Evolutionary conservation across 1,284 basidiomycete species (phyloP), one percentile per base, ranked within the genome.

Genomic region (Sphagnurus paluster): DNA sequence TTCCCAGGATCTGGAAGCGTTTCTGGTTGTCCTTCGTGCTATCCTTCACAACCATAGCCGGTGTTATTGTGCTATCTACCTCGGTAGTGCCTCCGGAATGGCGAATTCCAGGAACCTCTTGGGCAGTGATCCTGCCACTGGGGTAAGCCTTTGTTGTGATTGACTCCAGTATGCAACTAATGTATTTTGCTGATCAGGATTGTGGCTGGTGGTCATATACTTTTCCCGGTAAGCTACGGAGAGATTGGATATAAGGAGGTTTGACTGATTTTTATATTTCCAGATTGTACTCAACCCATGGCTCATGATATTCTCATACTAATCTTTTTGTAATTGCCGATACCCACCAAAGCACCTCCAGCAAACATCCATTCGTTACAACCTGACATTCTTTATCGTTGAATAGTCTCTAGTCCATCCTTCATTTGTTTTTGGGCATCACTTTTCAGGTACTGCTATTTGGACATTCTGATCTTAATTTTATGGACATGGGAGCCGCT

Each of bases 1-100:
- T 92, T 6, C 92, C 92, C 0, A 80, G 77, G 50, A 93, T 93
- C 62, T 69, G 84, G 60, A 81, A 84, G 55, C 79, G 87, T 11
- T 89, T 90, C 69, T 81, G 85, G 65, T 58, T 82, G 17, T 71
- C 82, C 35, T 71, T 93, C 48, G 48, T 79, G 20, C 51, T 90
- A 32, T 82, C 72, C 42, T 55, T 76, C 40, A 16, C 76, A 23
- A 50, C 70, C 21, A 64, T 81, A 33, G 74, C 68, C 2, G 68
- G 61, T 41, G 82, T 89, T 69, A 63, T 79, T 42, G 61, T 89
- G 24, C 60, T 90, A 24, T 69, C 78, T 0, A 72, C 74, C 8
- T 49, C 65, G 5, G 45, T 79, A 6, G 65, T 89, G 0, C 84
- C 85, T 0, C 53, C 66, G 0, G 80, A 70, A 28, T 92, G 85